Conservation (phyloP, 257 asterid species). For the Paraleonurus japonicus region DNA sequence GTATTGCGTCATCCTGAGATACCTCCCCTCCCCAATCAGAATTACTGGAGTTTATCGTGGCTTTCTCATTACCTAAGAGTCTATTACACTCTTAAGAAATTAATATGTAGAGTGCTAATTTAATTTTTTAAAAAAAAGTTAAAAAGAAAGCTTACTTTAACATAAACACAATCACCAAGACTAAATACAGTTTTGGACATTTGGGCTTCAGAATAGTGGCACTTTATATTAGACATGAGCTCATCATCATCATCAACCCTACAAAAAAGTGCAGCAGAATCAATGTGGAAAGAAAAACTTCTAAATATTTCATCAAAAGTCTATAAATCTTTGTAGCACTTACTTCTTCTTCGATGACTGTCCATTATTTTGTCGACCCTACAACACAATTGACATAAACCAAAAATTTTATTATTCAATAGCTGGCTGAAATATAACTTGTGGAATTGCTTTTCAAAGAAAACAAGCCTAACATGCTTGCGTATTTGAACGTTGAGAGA, state of each 20-base stretch:
- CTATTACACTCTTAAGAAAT: background rate
- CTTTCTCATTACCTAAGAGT: background rate
- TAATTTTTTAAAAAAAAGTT: background rate
- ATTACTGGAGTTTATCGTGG: background rate
- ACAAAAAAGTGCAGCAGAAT: constrained; percentile 21
- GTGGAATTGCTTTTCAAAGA: background rate
- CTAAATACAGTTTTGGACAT: constrained; percentile 29
- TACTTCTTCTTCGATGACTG: constrained; percentile 26
- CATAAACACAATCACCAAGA: constrained; percentile 51
- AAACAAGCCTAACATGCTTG: constrained; percentile 13
- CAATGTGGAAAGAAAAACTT: constrained; percentile 9
- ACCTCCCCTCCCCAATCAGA: background rate
- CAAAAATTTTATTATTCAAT: background rate
- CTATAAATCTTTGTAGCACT: constrained; percentile 23
- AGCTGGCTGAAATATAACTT: background rate
- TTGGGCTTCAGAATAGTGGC: constrained; percentile 49
- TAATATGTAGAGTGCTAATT: background rate
- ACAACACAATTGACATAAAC: constrained; percentile 18
- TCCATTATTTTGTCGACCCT: constrained; percentile 31
- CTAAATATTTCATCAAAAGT: background rate
- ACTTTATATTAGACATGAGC: constrained; percentile 41
- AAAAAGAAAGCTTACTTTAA: constrained; percentile 36
- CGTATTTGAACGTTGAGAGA: background rate
- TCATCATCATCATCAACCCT: constrained; percentile 33
- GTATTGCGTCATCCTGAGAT: background rate